Percentiles rank a stretch among this genome's conserved stretches.
These are phyloP conservation scores for Acorus gramineus DNA, from an alignment of 106 monocot genomes.

Conservation along the genomic window DNA sequence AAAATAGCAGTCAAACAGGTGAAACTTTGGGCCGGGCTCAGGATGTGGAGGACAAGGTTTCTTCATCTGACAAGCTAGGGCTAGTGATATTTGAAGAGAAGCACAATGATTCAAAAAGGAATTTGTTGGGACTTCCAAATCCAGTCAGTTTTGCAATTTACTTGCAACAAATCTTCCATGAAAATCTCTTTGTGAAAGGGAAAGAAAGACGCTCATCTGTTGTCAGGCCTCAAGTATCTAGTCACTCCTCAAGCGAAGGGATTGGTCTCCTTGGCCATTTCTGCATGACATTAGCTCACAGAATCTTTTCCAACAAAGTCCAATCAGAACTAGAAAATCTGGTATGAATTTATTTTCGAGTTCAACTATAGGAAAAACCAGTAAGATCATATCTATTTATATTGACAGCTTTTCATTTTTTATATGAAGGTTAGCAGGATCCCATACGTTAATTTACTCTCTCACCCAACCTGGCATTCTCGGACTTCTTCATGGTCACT, in stretches of 20 bases:
- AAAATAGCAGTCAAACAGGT: slow-evolving; percentile 15
- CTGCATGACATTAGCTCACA: slow-evolving; percentile 79
- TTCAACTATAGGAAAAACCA: neutral
- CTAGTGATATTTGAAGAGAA: slow-evolving; percentile 28
- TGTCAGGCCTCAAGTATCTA: slow-evolving; percentile 5
- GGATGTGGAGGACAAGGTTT: slow-evolving; percentile 14
- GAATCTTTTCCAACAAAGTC: slow-evolving; percentile 74
- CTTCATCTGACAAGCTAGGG: slow-evolving; percentile 14
- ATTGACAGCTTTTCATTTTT: neutral
- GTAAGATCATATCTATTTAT: neutral
- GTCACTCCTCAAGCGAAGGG: slow-evolving; percentile 24
- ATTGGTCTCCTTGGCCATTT: slow-evolving; percentile 57
- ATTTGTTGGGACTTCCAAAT: slow-evolving; percentile 28
- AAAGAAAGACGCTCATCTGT: slow-evolving; percentile 23
- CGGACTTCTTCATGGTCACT: slow-evolving; percentile 88
- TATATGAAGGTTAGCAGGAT: slow-evolving; percentile 57
- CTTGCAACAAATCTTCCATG: slow-evolving; percentile 60
- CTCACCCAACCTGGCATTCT: slow-evolving; percentile 87
- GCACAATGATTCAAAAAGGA: slow-evolving; percentile 5
- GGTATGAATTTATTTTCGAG: slow-evolving; percentile 25
- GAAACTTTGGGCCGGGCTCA: slow-evolving; percentile 8
- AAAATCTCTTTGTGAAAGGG: slow-evolving; percentile 25
- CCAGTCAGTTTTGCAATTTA: slow-evolving; percentile 66
- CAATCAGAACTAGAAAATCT: slow-evolving; percentile 52
- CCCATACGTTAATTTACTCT: slow-evolving; percentile 68